Conservation (phyloP, 805 yeast species). For the Ogataea nakhonphanomensis region DNA sequence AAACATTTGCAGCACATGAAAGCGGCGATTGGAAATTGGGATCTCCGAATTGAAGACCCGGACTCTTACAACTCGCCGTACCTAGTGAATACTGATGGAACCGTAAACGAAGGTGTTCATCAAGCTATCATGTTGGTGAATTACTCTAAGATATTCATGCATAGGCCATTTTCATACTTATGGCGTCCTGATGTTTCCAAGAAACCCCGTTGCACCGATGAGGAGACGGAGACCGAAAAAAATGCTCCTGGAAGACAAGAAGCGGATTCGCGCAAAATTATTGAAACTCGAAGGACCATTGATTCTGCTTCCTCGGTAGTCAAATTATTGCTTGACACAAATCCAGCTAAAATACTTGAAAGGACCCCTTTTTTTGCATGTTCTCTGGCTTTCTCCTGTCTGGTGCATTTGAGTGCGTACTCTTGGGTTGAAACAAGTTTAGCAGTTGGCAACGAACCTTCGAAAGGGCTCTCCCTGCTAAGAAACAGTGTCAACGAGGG, state of each 20-base stretch:
- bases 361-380: slow-evolving; percentile 54
- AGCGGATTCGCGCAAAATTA: slow-evolving; percentile 42
- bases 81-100: slow-evolving; percentile 40
- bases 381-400: slow-evolving; percentile 48
- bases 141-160: slow-evolving; percentile 53
- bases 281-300: slow-evolving; percentile 52
- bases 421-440: slow-evolving; percentile 47
- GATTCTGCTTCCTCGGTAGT: slow-evolving; percentile 52
- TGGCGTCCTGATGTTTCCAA: slow-evolving; percentile 48
- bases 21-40: slow-evolving; percentile 51
- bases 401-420: slow-evolving; percentile 51
- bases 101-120: slow-evolving; percentile 51
- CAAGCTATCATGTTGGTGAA: slow-evolving; percentile 46
- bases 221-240: slow-evolving; percentile 27
- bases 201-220: slow-evolving; percentile 37
- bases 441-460: slow-evolving; percentile 13
- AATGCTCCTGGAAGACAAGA: slow-evolving; percentile 32
- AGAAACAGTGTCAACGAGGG: slow-evolving; percentile 28
- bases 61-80: slow-evolving; percentile 40
- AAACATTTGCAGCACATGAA: slow-evolving; percentile 38
- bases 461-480: slow-evolving; percentile 16
- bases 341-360: slow-evolving; percentile 39
- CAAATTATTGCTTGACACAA: slow-evolving; percentile 44
- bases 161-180: slow-evolving; percentile 49
- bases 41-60: slow-evolving; percentile 43